Base-by-base conservation (phyloP, 2,329 filamentous ascomycete genomes). In the Neonectria ditissima region DNA sequence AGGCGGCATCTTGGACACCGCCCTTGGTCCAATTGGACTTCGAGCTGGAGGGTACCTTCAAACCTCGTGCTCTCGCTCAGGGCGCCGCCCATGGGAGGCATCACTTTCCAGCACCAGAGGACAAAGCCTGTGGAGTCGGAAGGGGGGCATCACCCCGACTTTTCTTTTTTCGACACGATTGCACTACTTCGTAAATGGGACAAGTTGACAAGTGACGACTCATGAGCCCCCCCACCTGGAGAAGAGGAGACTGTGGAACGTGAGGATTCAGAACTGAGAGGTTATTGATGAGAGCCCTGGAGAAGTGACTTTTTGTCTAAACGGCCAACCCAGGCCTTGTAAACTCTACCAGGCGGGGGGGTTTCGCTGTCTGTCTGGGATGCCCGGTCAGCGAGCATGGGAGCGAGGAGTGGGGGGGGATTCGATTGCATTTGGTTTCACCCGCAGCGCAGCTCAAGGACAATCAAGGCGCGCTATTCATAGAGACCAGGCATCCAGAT, bases 51-150 rank as follows among this genome's bases (percentile, higher is more conserved):
- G 43, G 47, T 55, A 57, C 55, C 48, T 61, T 62, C 54, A 64
- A 59, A 37, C 14, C 14, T 43, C 41, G 41, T 45, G 16, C 20
- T 24, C 20, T 18, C 43, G 64, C 64, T 73, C 67, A 73, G 69
- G 70, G 70, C 69, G 70, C 70, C 69, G 70, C 70, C 67, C 66
- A 48, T 63, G 57, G 65, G 59, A 44, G 64, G 62, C 24, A 4
- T 26, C 8, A 51, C 55, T 16, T 50, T 65, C 32, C 37, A 62
- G 14, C 14, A 37, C 39, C 37, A 28, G 26, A 54, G 56, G 45
- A 48, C 43, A 59, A 62, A 45, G 26, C 64, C 62, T 41, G 69
- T 65, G 66, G 68, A 65, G 59, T 39, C 60, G 55, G 60, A 50
- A 48, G 32, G 8, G 30, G n/a, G n/a, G n/a, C n/a, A n/a, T n/a